Evolutionary conservation across 2,329 filamentous ascomycete species (phyloP), one percentile per base, ranked within the genome.

Genomic region (Penicillium sp.): DNA sequence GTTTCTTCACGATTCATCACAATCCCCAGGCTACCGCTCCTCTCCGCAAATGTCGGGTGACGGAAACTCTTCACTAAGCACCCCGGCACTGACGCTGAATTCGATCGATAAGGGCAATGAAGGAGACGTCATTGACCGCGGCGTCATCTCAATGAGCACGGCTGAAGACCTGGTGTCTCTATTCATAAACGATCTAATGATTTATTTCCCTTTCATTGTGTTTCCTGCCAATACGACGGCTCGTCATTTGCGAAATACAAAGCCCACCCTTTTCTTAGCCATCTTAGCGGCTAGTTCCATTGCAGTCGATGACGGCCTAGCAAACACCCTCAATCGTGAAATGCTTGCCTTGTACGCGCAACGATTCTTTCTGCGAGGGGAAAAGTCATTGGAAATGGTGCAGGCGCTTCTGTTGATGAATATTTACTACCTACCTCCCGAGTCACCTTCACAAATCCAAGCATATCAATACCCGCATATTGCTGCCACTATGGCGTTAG

Each of bases 241-340:
- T 16, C 59, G 62, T 11, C 67, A 68, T 20, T 52, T 72, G 51
- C 68, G 69, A 52, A 62, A 62, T 20, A 63, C 65, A 38, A 86
- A 83, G 65, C 88, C 88, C 1, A 78, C 83, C 2, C 76, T 91
- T 8, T 91, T 91, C 65, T 77, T 89, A n/a, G 79, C 88, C 28
- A 77, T 91, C 64, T 82, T 91, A 71, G 82, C 86, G 0, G 84
- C 83, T 8, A 81, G 86, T 5, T 81, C 85, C 4, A 83, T 82
- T 9, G 82, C 86, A 60, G 75, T 77, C 20, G 23, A 75, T 81
- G 56, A 64, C 5, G 66, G 70, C 2, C 62, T 81, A 4, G 77
- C 78, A 40, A 69, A 68, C 7, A 63, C 66, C 24, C 68, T 82
- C 38, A 79, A 79, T 53, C 74, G 74, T 40, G 79, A 82, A 61